Evolutionary conservation across 208 protist genomes (phyloP).

Genomic region (Leishmania tropica): DNA sequence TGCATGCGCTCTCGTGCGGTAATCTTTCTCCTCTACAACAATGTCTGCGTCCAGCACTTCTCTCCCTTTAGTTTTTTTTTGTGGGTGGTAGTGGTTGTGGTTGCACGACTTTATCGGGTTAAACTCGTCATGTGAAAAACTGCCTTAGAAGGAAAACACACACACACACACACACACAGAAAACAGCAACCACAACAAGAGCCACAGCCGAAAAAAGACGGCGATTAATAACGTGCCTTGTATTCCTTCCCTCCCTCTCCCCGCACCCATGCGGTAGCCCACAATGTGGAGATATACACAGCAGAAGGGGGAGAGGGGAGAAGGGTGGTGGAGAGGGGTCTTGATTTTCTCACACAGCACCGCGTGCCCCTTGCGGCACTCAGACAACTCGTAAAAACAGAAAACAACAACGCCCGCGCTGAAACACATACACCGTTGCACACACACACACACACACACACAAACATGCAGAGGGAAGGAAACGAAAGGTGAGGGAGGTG

Average conservation of each 20-base stretch:
- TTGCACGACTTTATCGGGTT: not conserved
- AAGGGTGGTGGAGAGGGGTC: not conserved
- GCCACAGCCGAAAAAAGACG: not conserved
- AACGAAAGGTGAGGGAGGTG: not conserved
- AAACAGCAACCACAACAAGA: not conserved
- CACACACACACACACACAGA: not conserved
- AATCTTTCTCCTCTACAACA: not conserved
- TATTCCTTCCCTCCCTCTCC: not conserved
- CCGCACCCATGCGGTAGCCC: not conserved
- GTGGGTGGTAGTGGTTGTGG: too few relatives aligned
- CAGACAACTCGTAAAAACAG: not conserved
- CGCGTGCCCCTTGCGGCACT: not conserved
- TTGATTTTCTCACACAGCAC: not conserved
- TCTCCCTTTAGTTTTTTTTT: not conserved
- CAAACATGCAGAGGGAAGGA: not conserved
- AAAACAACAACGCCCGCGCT: not conserved
- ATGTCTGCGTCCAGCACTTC: not conserved
- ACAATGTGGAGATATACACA: not conserved
- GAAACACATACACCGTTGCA: not conserved
- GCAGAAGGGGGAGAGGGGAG: not conserved
- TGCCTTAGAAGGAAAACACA: not conserved
- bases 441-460: constrained; percentile 2
- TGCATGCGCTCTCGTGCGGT: not conserved
- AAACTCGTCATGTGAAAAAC: not conserved
- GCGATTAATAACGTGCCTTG: not conserved